Evolutionary conservation across 2,329 filamentous ascomycete genomes (phyloP).

Genomic region (Nemania sp.): DNA sequence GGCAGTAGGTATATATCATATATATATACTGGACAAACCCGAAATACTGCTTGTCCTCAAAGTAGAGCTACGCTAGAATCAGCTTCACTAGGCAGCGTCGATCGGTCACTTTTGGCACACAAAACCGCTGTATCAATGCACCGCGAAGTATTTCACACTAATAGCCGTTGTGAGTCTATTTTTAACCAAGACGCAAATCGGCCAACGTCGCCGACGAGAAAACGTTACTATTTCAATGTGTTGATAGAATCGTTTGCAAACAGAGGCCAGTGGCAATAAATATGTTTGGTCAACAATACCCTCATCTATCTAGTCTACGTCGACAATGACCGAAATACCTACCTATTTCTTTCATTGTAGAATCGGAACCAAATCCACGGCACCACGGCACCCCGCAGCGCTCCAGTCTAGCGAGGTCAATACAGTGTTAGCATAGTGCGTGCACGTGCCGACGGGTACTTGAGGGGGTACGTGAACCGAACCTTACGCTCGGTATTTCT

Average conservation of each 20-base stretch:
- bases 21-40: background rate
- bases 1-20: background rate
- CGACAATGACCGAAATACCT: background rate
- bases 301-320: background rate
- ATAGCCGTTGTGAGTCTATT: constrained; percentile 35
- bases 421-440: background rate
- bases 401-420: background rate
- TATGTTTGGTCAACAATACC: background rate
- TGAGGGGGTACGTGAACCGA: background rate
- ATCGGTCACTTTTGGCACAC: constrained; percentile 12
- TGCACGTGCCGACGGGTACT: constrained; percentile 15
- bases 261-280: background rate
- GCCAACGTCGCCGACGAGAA: background rate
- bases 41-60: too few relatives aligned
- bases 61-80: background rate
- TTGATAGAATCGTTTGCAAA: background rate
- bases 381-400: background rate
- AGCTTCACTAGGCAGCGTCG: constrained; percentile 1
- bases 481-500: constrained; percentile 11
- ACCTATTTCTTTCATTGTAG: background rate
- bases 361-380: background rate
- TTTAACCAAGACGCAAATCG: constrained; percentile 31
- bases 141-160: constrained; percentile 15
- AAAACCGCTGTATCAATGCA: constrained; percentile 29
- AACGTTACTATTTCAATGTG: background rate